Evolutionary conservation across 371 early-diverging fungal genomes (phyloP).

Genomic region (Mortierella sp.): DNA sequence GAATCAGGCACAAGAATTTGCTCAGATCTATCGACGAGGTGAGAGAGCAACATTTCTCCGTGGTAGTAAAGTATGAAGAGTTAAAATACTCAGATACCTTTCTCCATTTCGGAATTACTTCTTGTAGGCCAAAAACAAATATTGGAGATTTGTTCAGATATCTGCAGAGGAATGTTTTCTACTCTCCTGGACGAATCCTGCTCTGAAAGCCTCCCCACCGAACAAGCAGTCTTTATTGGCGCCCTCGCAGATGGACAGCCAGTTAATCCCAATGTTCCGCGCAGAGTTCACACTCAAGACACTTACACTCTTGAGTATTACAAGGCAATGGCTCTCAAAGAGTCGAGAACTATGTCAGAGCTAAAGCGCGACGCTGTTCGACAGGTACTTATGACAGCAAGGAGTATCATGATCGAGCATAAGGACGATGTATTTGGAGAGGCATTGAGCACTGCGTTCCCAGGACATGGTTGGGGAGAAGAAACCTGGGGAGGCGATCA

Average conservation of each 20-base stretch:
- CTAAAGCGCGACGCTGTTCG: slow-evolving; percentile 21
- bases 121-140: slow-evolving; percentile 18
- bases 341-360: slow-evolving; percentile 30
- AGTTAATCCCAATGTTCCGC: background rate
- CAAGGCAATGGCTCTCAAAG: slow-evolving; percentile 11
- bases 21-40: slow-evolving; percentile 66
- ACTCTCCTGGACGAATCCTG: slow-evolving; percentile 12
- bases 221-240: slow-evolving; percentile 47
- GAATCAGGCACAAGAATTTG: slow-evolving; percentile 59
- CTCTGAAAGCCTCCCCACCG: slow-evolving; percentile 31
- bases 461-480: slow-evolving; percentile 39
- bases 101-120: background rate
- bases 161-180: slow-evolving; percentile 30
- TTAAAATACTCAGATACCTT: too few relatives aligned
- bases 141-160: slow-evolving; percentile 9
- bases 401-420: slow-evolving; percentile 28
- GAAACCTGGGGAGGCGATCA: slow-evolving; percentile 35
- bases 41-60: slow-evolving; percentile 4
- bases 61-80: background rate
- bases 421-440: slow-evolving; percentile 28
- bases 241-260: background rate
- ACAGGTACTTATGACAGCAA: slow-evolving; percentile 21
- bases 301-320: slow-evolving; percentile 4
- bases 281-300: background rate
- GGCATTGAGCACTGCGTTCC: slow-evolving; percentile 30